These are phyloP conservation scores for Saururus chinensis DNA, from an alignment of 164 flowering plant genomes.

Conservation along the genomic window DNA sequence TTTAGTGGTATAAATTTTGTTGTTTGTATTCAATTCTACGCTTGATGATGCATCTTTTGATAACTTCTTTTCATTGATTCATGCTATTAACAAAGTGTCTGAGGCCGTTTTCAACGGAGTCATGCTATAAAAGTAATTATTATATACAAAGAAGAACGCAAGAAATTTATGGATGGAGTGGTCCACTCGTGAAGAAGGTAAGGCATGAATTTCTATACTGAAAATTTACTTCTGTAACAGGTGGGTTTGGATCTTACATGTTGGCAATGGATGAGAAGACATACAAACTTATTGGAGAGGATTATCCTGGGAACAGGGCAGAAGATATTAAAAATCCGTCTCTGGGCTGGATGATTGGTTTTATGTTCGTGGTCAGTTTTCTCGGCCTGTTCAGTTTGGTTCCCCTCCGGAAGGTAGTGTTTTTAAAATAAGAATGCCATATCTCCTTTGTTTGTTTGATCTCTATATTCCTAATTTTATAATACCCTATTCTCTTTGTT, in stretches of 20 bases:
- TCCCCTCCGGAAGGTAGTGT: constrained; percentile 86
- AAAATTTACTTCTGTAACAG: constrained; percentile 22
- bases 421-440: background rate
- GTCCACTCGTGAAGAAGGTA: background rate
- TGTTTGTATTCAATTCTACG: background rate
- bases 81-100: background rate
- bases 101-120: background rate
- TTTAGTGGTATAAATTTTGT: constrained; percentile 11
- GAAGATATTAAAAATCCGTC: constrained; percentile 84
- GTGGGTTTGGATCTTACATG: constrained; percentile 89
- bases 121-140: too few relatives aligned
- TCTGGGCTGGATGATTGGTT: constrained; percentile 90
- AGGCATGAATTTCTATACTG: background rate
- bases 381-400: constrained; percentile 92
- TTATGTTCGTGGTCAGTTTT: constrained; percentile 85
- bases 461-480: background rate
- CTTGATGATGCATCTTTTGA: background rate
- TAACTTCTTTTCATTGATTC: too few relatives aligned
- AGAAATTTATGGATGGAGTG: background rate
- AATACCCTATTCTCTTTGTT: background rate
- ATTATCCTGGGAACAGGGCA: constrained; percentile 83
- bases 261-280: constrained; percentile 89
- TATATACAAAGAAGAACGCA: background rate
- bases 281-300: constrained; percentile 77
- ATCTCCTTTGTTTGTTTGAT: background rate